Evolutionary conservation across 208 protist genomes (phyloP).

Genomic region (Angomonas ambiguus): DNA sequence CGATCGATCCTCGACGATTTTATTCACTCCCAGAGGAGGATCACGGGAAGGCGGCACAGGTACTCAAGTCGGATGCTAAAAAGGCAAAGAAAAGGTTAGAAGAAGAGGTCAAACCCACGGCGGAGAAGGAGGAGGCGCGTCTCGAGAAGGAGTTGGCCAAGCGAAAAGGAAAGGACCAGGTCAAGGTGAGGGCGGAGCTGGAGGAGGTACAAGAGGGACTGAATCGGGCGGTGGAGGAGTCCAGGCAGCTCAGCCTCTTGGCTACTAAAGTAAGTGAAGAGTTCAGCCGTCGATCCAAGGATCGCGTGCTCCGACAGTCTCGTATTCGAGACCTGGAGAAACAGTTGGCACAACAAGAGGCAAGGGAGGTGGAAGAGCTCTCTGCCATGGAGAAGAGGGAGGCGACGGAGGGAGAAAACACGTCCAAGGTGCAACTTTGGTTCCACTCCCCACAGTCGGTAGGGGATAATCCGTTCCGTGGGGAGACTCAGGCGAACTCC

Average conservation of each 20-base stretch:
- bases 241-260: background rate
- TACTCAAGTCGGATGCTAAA: background rate
- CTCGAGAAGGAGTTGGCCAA: slow-evolving; percentile 34
- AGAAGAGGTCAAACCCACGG: background rate
- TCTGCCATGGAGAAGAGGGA: too few species aligned
- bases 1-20: background rate
- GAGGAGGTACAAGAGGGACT: slow-evolving; percentile 28
- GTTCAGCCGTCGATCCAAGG: slow-evolving; percentile 7
- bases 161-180: slow-evolving; percentile 55
- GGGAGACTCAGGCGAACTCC: background rate
- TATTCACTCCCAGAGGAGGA: background rate
- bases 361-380: background rate
- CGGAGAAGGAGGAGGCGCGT: slow-evolving; percentile 20
- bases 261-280: background rate
- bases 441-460: background rate
- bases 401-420: background rate
- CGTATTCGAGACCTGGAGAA: background rate
- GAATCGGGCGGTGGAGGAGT: background rate
- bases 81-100: background rate
- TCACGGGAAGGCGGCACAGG: background rate
- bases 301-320: slow-evolving; percentile 5
- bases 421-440: background rate
- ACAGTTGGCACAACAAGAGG: background rate
- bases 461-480: background rate
- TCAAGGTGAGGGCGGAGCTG: slow-evolving; percentile 27